phyloP scores from a whole-genome alignment of 2,329 filamentous ascomycete species.

The Pseudofabraea citricarpa region DNA sequence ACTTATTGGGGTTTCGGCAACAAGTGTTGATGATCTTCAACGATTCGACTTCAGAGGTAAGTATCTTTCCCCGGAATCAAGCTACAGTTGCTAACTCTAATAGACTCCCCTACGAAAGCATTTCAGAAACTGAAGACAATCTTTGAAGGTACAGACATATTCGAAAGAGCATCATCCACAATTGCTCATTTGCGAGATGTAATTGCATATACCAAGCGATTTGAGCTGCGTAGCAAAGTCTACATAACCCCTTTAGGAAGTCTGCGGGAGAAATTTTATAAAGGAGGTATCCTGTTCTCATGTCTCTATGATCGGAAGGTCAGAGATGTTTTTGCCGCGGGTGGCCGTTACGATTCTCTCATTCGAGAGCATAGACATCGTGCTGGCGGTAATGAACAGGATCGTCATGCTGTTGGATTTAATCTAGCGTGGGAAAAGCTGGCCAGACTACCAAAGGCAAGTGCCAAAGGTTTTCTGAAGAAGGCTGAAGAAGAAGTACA shows the following conservation, averaged over 20 bases:
- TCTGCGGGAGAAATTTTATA: constrained; percentile 87
- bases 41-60: constrained; percentile 84
- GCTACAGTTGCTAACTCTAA: constrained; percentile 2
- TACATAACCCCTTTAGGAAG: constrained; percentile 83
- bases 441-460: constrained; percentile 40
- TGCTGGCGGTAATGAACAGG: constrained; percentile 54
- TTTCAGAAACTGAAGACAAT: constrained; percentile 54
- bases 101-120: constrained; percentile 51
- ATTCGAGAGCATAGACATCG: constrained; percentile 79
- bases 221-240: constrained; percentile 71
- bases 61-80: constrained; percentile 16
- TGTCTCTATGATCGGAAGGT: constrained; percentile 83
- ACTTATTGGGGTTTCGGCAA: constrained; percentile 76
- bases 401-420: constrained; percentile 84
- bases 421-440: constrained; percentile 85
- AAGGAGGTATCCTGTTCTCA: constrained; percentile 81
- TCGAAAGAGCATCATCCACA: constrained; percentile 69
- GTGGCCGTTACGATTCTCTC: constrained; percentile 86
- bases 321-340: constrained; percentile 84
- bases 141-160: constrained; percentile 60
- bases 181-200: constrained; percentile 79
- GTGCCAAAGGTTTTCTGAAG: constrained; percentile 59
- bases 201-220: constrained; percentile 68
- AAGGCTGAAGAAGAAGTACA: constrained; percentile 60
- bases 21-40: constrained; percentile 83